Evolutionary conservation across 495 filamentous ascomycete genomes (phyloP), one percentile per base, ranked within the genome.

Genomic region (Penicillium ucsense): DNA sequence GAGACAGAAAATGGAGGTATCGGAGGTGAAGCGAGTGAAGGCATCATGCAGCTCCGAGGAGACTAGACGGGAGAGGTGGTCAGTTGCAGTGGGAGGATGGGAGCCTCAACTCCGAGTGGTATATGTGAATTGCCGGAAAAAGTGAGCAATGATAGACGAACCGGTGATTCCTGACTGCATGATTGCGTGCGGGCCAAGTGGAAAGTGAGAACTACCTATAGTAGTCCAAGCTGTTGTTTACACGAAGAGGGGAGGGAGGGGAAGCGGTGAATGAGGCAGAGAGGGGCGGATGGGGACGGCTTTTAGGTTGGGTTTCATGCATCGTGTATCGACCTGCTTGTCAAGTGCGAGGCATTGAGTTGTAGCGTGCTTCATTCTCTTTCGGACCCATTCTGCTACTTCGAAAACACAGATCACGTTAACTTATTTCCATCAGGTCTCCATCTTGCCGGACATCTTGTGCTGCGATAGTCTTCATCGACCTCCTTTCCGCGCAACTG

Each of bases 151-250:
- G 20, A 20, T 20, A 20, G 20, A 20, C 20, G 49, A 71, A 88
- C 86, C 85, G 66, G 84, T 80, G 56, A 94, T 94, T 67, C 88
- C 88, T 10, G 88, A 94, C 76, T 94, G 88, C 88, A 94, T 94
- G 50, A 61, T 68, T 63, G 33, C 51, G 48, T 41, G 38, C 38
- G 52, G 37, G 35, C 11, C 38, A 44, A 35, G 40, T 48, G 47
- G 28, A 35, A 35, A 31, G 20, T 20, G 20, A 20, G 20, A 20
- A 20, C 20, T 20, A 20, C 20, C 11, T 47, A 31, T 31, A 7
- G 1, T 42, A 31, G 38, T 46, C 42, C 20, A 43, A 41, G 41
- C 46, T 41, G 51, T 55, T 60, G 59, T 60, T 60, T 52, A 52
- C 20, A 20, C 36, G 50, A 48, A 49, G 46, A 47, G 41, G 31